A percentile compares a stretch with the other conserved stretches of the same genome.
phyloP scores from a whole-genome alignment of 768 basidiomycete genomes.

The Phlebiopsis flavidoalba region DNA sequence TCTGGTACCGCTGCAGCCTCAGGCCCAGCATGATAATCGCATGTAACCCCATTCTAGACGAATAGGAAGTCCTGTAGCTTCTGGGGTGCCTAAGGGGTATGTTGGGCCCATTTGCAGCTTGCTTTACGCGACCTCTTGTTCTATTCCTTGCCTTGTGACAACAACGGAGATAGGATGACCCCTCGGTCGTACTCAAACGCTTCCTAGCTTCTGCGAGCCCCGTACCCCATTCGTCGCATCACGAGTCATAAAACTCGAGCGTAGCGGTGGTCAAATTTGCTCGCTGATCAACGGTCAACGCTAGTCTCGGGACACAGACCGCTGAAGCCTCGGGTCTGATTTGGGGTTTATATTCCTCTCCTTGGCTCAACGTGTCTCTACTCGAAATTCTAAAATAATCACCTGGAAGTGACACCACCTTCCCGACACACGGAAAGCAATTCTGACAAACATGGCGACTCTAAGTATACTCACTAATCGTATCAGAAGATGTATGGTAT shows the following conservation, averaged over 20 bases:
- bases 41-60: not conserved
- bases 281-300: not conserved
- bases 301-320: not conserved
- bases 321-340: not conserved
- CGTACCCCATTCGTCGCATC: not conserved
- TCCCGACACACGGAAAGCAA: not conserved
- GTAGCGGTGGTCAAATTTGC: not conserved
- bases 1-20: not conserved
- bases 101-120: not conserved
- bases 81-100: not conserved
- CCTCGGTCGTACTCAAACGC: not conserved
- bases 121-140: not conserved
- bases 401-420: not conserved
- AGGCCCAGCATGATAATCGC: not conserved
- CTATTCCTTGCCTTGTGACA: not conserved
- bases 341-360: not conserved
- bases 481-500: not conserved
- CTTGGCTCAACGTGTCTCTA: not conserved
- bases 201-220: not conserved
- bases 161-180: conserved; percentile 2
- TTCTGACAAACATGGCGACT: not conserved
- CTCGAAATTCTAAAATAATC: not conserved
- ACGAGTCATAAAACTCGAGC: not conserved
- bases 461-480: not conserved
- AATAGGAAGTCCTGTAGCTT: not conserved